Base-by-base conservation (phyloP, 805 yeast species). In the Teunomyces gatunensis region DNA sequence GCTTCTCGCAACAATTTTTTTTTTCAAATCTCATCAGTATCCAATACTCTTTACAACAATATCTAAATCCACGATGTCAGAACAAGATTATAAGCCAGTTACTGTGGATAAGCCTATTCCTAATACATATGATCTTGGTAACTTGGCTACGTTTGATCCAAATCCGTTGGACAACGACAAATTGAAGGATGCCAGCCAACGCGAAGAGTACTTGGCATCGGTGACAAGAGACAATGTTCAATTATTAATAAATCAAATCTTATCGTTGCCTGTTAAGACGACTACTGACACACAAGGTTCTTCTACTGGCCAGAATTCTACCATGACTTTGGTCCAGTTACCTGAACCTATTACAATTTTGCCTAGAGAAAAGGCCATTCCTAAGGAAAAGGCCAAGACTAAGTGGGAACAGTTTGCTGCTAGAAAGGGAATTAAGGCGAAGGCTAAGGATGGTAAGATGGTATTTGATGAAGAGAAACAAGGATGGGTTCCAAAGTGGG, bases 401-500 rank as follows among this genome's bases (percentile, higher is more conserved):
- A 90, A 85, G 73, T 94, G 99, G 99, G 97, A 94, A 73, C 79
- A 80, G 63, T 94, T 94, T 75, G 99, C 99, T 54, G 87, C 87
- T 50, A 88, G 82, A 78, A 94, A 94, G 73, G 98, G 98, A 61
- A 94, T 94, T 65, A 77, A 86, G 69, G 80, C 95, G 71, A 91
- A 88, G 77, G 88, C 87, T 51, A 90, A 85, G 66, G 84, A 87
- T 25, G 97, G 96, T 41, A 94, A 89, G 71, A 75, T 85, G 80
- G 89, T 88, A 1, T 94, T 73, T 59, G 96, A 94, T 67, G 98
- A 94, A 67, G 94, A 80, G 28, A 71, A 80, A 27, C 91, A 92
- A 44, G 91, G 90, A 69, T 94, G 99, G 99, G 96, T 86, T 51
- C 92, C 96, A 59, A 92, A 90, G 69, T 94, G 99, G 99, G 99